A percentile compares a stretch with the other conserved stretches of the same genome.
Evolutionary conservation across 75 land plant genomes (phyloP).

Genomic region (Cunninghamia lanceolata): DNA sequence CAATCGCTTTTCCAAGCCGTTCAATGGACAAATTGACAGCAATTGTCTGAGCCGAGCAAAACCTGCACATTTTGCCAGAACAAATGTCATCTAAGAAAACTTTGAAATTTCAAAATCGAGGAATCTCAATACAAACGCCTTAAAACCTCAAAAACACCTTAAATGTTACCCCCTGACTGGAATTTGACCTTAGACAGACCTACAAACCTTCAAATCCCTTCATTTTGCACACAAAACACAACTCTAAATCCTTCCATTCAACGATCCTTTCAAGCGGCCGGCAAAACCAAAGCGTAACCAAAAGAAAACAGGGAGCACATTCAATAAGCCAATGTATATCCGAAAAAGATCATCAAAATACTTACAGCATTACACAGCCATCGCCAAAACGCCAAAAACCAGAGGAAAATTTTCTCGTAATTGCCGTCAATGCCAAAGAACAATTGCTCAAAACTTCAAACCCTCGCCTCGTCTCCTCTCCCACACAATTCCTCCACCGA

Average conservation of each 20-base stretch:
- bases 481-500: not conserved
- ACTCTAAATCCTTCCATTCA: not conserved
- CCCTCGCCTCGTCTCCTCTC: not conserved
- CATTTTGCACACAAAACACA: not conserved
- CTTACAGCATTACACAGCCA: not conserved
- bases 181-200: not conserved
- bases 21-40: not conserved
- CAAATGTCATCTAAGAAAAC: not conserved
- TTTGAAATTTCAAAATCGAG: not conserved
- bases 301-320: conserved; percentile 2
- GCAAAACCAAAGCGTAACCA: not conserved
- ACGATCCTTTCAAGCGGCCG: not conserved
- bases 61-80: not conserved
- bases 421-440: not conserved
- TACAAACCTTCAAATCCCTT: not conserved
- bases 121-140: not conserved
- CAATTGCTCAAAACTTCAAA: not conserved
- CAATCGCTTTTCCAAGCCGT: not conserved
- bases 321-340: not conserved
- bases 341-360: not conserved
- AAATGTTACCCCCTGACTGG: not conserved
- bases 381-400: not conserved
- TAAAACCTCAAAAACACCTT: not conserved
- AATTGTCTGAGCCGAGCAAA: not conserved
- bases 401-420: not conserved